Base-by-base conservation (phyloP, 441 rosid species). In the Biscutella laevigata region DNA sequence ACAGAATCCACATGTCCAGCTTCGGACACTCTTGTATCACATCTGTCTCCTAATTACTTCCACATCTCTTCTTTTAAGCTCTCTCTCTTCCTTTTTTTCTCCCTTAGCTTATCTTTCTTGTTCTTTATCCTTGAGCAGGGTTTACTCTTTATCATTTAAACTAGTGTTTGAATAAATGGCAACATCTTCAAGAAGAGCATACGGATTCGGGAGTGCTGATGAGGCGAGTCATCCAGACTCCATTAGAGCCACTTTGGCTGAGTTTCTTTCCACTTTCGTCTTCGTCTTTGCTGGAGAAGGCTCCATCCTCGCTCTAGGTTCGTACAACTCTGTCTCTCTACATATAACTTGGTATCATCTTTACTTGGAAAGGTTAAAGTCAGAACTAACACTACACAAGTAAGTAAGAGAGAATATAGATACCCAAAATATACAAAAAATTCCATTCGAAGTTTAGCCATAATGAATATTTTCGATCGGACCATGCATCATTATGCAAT, bases 241-340 rank as follows among this genome's bases (percentile, higher is more conserved):
- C 59, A 64, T 77, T 15, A 77, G 91, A 67, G 91, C 95, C 49
- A 34, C 80, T 63, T 38, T 81, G 61, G 83, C 91, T 22, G 88
- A 86, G 67, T 73, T 83, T 61, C 43, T 86, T 37, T 79, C 91
- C 67, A 83, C 91, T 54, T 74, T 76, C 37, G 74, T 81, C 73
- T 83, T 86, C 22, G 88, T 86, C 6, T 86, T 86, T 4, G 88
- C 88, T 6, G 91, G 91, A 29, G 88, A 81, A 74, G 95, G 92
- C 60, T 83, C 85, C 13, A 39, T 79, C 35, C 88, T 86, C 15
- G 91, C 95, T 63, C 83, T 86, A 12, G 74, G 90, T 82, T 44
- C 2, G 13, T 45, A 5, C 2, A n/a, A n/a, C n/a, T n/a, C n/a
- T n/a, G n/a, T n/a, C n/a, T 14, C 25, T 20, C 12, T 38, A 14